Percentiles rank a stretch among this genome's conserved stretches.
phyloP scores from a whole-genome alignment of 2,329 filamentous ascomycete species.

The Akanthomyces dipterigenus region DNA sequence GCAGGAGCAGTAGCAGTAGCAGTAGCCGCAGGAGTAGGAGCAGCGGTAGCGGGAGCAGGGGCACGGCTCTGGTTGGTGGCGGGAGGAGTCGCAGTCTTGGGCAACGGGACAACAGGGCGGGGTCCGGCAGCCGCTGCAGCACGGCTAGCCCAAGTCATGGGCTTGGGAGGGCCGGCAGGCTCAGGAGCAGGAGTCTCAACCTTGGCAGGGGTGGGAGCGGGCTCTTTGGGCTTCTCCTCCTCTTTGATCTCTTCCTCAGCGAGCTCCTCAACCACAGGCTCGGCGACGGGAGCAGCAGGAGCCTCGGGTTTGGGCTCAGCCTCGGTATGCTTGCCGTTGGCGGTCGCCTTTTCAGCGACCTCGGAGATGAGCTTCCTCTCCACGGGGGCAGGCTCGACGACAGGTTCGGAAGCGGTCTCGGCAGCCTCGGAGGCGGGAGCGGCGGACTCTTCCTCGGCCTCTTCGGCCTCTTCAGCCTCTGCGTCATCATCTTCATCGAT shows the following conservation, averaged over 20 bases:
- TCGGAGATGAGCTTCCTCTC: conserved; percentile 19
- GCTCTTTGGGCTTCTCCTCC: conserved; percentile 61
- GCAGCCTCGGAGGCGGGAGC: conserved; percentile 22
- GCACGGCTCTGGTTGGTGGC: conserved; percentile 43
- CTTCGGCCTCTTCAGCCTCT: conserved; percentile 39
- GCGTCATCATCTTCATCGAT: conserved; percentile 79
- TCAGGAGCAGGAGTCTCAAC: conserved; percentile 38
- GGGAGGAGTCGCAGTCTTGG: conserved; percentile 51
- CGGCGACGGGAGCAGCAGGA: conserved; percentile 17
- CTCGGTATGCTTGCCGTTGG: conserved; percentile 12
- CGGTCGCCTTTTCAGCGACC: conserved; percentile 21
- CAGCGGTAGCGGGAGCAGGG: conserved; percentile 38
- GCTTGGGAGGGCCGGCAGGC: conserved; percentile 45
- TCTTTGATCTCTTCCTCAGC: conserved; percentile 51
- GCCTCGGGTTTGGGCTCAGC: conserved; percentile 28
- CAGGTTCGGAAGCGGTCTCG: conserved; percentile 24
- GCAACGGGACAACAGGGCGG: conserved; percentile 45
- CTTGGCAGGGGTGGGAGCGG: conserved; percentile 44
- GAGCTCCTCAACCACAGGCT: conserved; percentile 38
- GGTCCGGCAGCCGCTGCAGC: conserved; percentile 52
- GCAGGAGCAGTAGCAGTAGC: conserved; percentile 32
- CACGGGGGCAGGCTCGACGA: conserved; percentile 18
- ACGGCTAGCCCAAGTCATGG: conserved; percentile 70
- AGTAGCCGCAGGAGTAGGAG: conserved; percentile 38
- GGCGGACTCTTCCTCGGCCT: conserved; percentile 27